Percentiles rank a stretch among this genome's conserved stretches.
Conservation (phyloP, 1,284 basidiomycete genomes). For the Ceratobasidium sp. region DNA sequence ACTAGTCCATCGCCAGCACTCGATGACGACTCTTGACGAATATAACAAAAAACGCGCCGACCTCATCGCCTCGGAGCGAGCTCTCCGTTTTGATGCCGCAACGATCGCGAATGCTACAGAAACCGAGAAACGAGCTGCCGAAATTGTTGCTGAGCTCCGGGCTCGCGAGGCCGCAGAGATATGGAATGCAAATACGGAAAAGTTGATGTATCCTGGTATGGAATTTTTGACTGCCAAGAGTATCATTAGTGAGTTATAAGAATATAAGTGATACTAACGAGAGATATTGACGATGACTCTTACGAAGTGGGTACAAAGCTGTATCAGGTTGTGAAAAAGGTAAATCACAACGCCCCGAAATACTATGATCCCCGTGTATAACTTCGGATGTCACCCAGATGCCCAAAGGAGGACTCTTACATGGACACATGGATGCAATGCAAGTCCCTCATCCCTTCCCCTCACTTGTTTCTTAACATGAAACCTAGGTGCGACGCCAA, state of each 20-base stretch:
- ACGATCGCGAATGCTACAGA: slow-evolving; percentile 43
- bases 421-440: slow-evolving; percentile 72
- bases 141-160: slow-evolving; percentile 61
- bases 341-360: not conserved
- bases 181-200: slow-evolving; percentile 63
- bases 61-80: slow-evolving; percentile 60
- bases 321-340: slow-evolving; percentile 67
- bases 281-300: too few relatives aligned
- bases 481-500: slow-evolving; percentile 55
- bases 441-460: not conserved
- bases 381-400: slow-evolving; percentile 55
- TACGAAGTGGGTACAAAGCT: slow-evolving; percentile 64
- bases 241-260: slow-evolving; percentile 18
- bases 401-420: slow-evolving; percentile 76
- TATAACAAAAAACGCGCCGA: slow-evolving; percentile 50
- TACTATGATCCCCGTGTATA: not conserved
- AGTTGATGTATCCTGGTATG: slow-evolving; percentile 73
- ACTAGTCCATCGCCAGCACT: too few relatives aligned
- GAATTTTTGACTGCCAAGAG: slow-evolving; percentile 67
- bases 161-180: slow-evolving; percentile 59
- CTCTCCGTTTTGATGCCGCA: slow-evolving; percentile 52
- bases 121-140: slow-evolving; percentile 58
- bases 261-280: too few relatives aligned
- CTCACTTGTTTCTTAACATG: not conserved
- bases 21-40: not conserved